Percentiles rank a stretch among this genome's conserved stretches.
These are phyloP conservation scores for Ashbya aceris DNA, from an alignment of 1,139 yeast species.

Conservation along the genomic window DNA sequence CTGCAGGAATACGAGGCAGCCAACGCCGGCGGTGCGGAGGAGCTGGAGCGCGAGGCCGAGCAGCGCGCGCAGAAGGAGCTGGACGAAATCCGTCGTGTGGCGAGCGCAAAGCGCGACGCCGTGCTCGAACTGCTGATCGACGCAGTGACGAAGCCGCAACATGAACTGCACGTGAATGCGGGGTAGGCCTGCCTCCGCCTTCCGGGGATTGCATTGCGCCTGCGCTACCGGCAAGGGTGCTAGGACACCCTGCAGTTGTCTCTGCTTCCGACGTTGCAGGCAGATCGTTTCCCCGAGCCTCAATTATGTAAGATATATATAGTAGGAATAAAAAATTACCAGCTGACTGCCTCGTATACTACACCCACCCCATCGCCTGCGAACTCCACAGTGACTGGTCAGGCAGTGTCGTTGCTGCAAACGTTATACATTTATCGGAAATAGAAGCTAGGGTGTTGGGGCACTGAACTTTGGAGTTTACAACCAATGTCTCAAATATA, in stretches of 20 bases:
- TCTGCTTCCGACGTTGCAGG: no score
- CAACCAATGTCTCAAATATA: conserved; percentile 16
- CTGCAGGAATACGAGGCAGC: conserved; percentile 58
- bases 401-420: no score
- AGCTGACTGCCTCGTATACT: no score
- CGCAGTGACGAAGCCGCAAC: conserved; percentile 70
- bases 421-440: no score
- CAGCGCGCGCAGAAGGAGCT: conserved; percentile 50
- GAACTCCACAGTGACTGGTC: no score
- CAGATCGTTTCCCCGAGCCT: no score
- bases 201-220: neutral
- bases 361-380: no score
- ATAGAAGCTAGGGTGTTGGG: no score
- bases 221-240: neutral
- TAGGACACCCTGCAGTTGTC: no score
- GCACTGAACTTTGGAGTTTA: neutral
- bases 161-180: conserved; percentile 78
- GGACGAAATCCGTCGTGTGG: conserved; percentile 52
- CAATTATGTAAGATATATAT: no score
- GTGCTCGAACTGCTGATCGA: conserved; percentile 73
- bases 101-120: conserved; percentile 49
- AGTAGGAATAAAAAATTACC: no score
- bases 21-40: conserved; percentile 33
- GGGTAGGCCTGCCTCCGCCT: neutral
- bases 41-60: conserved; percentile 67